Percentiles rank a stretch among this genome's conserved stretches.
Conservation (phyloP, 2,329 filamentous ascomycete species). For the Cladosporium sp. region DNA sequence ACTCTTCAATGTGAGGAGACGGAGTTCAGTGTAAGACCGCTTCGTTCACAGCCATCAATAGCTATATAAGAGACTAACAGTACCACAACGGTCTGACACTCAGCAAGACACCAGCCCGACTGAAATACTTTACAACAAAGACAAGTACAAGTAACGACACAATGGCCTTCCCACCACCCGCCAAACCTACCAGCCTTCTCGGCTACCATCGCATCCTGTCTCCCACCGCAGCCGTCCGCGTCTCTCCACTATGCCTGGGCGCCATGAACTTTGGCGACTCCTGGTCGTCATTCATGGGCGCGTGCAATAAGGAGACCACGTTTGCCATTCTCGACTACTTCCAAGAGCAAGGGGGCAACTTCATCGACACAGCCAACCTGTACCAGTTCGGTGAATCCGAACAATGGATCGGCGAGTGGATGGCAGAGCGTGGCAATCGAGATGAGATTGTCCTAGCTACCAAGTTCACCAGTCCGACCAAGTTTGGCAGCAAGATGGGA, state of each 20-base stretch:
- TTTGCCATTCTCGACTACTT: constrained; percentile 48
- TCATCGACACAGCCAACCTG: constrained; percentile 50
- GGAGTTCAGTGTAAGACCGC: too few relatives aligned
- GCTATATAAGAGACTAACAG: too few relatives aligned
- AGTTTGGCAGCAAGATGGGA: constrained; percentile 19
- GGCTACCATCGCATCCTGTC: constrained; percentile 49
- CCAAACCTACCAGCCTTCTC: constrained; percentile 37
- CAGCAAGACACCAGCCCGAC: too few relatives aligned
- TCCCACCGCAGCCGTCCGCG: constrained; percentile 46
- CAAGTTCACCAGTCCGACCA: constrained; percentile 1
- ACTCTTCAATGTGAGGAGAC: too few relatives aligned
- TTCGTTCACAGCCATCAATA: too few relatives aligned
- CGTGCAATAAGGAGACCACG: constrained; percentile 32
- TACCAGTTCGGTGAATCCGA: constrained; percentile 49
- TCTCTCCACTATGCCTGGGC: constrained; percentile 51
- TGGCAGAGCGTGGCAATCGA: constrained; percentile 40
- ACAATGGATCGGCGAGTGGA: constrained; percentile 50
- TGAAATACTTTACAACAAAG: too few relatives aligned
- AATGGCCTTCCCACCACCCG: constrained; percentile 13
- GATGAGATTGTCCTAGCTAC: constrained; percentile 47
- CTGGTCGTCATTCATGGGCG: constrained; percentile 35
- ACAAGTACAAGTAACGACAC: too few relatives aligned
- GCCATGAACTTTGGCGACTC: constrained; percentile 53
- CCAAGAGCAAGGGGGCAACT: constrained; percentile 47
- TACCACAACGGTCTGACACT: background rate